Conservation (phyloP, 192 early-diverging fungal genomes). For the Funneliformis mosseae region DNA sequence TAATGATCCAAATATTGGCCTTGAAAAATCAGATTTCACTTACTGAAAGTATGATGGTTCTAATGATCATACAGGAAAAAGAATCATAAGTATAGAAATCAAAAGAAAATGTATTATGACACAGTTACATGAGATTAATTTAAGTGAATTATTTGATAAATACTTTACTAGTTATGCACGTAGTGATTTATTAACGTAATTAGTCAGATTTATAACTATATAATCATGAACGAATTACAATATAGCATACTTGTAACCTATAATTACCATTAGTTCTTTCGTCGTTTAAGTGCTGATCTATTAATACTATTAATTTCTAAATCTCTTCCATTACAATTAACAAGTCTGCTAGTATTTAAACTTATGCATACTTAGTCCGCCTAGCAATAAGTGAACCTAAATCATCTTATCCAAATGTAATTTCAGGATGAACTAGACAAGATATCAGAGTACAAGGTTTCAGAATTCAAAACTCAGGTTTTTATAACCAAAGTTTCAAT, state of each 20-base stretch:
- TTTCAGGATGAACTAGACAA: conserved; percentile 24
- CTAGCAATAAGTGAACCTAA: conserved; percentile 15
- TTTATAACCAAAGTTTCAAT: conserved; percentile 28
- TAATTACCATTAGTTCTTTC: conserved; percentile 15
- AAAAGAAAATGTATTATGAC: conserved; percentile 18
- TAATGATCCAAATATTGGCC: conserved; percentile 26
- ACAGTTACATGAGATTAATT: conserved; percentile 10
- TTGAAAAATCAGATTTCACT: conserved; percentile 25
- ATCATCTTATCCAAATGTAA: conserved; percentile 29
- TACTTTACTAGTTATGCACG: too few species aligned
- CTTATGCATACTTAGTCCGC: conserved; percentile 27
- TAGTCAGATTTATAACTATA: conserved; percentile 23
- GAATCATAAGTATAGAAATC: conserved; percentile 15
- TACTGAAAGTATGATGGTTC: conserved; percentile 13
- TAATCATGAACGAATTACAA: conserved; percentile 26
- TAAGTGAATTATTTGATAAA: conserved; percentile 19
- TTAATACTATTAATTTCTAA: conserved; percentile 26
- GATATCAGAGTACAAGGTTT: too few species aligned
- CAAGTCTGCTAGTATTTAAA: conserved; percentile 24
- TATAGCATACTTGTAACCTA: conserved; percentile 22
- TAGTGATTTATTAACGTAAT: conserved; percentile 17
- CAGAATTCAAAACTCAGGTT: conserved; percentile 28
- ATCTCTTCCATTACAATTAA: conserved; percentile 9
- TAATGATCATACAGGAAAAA: conserved; percentile 26
- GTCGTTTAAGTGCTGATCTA: conserved; percentile 13